phyloP scores from a whole-genome alignment of 1,139 yeast species.

The Yamadazyma dushanensis region DNA sequence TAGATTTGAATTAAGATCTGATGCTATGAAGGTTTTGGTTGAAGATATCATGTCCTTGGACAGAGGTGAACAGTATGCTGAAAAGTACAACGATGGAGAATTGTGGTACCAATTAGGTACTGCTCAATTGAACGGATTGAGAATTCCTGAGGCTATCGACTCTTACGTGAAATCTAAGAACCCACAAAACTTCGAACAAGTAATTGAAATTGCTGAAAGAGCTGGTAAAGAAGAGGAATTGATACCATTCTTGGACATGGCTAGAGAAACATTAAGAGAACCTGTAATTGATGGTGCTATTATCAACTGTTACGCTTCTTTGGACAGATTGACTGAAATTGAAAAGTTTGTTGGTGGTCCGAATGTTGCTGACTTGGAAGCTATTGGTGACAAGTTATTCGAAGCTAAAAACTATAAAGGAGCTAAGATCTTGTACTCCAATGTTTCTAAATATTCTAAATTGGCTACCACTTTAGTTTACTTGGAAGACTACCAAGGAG shows the following conservation, averaged over 20 bases:
- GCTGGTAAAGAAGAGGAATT: slow-evolving; percentile 97
- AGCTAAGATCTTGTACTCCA: slow-evolving; percentile 83
- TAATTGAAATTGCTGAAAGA: slow-evolving; percentile 91
- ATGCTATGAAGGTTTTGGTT: slow-evolving; percentile 87
- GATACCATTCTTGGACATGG: slow-evolving; percentile 84
- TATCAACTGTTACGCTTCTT: slow-evolving; percentile 80
- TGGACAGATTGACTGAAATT: slow-evolving; percentile 75
- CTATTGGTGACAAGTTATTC: slow-evolving; percentile 89
- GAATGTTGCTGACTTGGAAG: slow-evolving; percentile 89
- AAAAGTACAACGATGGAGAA: slow-evolving; percentile 79
- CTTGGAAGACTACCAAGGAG: slow-evolving; percentile 89
- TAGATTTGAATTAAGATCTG: slow-evolving; percentile 72
- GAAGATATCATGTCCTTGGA: slow-evolving; percentile 93
- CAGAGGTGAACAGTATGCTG: slow-evolving; percentile 93
- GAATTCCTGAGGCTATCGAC: slow-evolving; percentile 88
- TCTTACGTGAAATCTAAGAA: slow-evolving; percentile 90
- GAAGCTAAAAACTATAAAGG: slow-evolving; percentile 85
- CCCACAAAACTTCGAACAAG: slow-evolving; percentile 87
- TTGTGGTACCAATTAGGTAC: slow-evolving; percentile 95
- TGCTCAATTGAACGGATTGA: slow-evolving; percentile 92
- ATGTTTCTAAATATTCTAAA: slow-evolving; percentile 90
- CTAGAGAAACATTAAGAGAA: slow-evolving; percentile 90
- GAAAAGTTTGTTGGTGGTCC: slow-evolving; percentile 82
- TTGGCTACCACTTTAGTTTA: slow-evolving; percentile 93
- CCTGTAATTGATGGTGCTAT: slow-evolving; percentile 91